These are phyloP conservation scores for Nannizziopsis arthrosporioides DNA, from an alignment of 2,329 filamentous ascomycete species.

Conservation along the genomic window DNA sequence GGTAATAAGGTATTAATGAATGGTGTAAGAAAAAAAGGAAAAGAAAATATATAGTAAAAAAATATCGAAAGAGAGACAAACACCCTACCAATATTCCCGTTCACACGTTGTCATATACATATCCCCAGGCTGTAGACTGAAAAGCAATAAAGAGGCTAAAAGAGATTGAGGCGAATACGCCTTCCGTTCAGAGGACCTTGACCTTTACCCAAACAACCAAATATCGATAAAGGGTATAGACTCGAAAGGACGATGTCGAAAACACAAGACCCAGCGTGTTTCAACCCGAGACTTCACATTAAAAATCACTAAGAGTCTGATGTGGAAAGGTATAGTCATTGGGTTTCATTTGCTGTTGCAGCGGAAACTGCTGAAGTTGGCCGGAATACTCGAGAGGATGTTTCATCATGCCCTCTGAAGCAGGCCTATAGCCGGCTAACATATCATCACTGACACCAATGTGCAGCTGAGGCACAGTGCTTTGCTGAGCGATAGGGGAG, in stretches of 20 bases:
- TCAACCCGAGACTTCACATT: neutral
- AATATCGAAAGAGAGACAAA: neutral
- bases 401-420: too few relatives aligned
- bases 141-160: neutral
- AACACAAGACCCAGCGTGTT: too few relatives aligned
- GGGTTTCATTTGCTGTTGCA: constrained; percentile 19
- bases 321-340: constrained; percentile 37
- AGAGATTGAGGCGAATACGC: neutral
- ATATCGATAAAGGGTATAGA: neutral
- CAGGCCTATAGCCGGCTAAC: constrained; percentile 19
- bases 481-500: constrained; percentile 30
- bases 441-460: constrained; percentile 20
- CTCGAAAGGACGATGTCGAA: too few relatives aligned
- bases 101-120: constrained; percentile 11
- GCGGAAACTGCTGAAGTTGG: too few relatives aligned
- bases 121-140: neutral
- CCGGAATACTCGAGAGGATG: too few relatives aligned
- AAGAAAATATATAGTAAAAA: neutral
- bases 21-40: neutral
- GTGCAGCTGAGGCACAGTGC: constrained; percentile 19
- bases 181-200: neutral
- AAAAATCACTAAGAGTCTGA: constrained; percentile 30
- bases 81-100: constrained; percentile 1
- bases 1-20: too few relatives aligned
- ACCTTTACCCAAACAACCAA: neutral